phyloP scores from a whole-genome alignment of 2,329 filamentous ascomycete genomes.

The Penicillium sp. region DNA sequence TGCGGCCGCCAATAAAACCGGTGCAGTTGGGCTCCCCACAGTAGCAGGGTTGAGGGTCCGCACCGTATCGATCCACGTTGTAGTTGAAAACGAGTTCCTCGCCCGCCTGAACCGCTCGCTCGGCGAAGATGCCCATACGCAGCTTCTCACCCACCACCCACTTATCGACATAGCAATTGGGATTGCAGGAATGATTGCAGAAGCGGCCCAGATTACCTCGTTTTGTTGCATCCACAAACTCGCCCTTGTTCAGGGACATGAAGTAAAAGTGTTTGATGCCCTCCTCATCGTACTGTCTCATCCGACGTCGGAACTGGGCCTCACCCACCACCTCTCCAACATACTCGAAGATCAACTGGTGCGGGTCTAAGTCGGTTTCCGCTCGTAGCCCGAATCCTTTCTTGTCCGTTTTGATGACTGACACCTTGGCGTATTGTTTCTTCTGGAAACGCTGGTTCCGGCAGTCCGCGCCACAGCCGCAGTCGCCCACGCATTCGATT shows the following conservation, averaged over 20 bases:
- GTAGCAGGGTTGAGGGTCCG: conserved; percentile 94
- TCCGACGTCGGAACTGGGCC: conserved; percentile 77
- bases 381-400: conserved; percentile 91
- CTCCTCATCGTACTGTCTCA: conserved; percentile 89
- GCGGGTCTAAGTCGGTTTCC: conserved; percentile 66
- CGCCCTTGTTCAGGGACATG: conserved; percentile 94
- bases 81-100: conserved; percentile 99
- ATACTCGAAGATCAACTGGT: conserved; percentile 97
- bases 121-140: conserved; percentile 97
- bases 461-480: conserved; percentile 80
- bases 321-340: conserved; percentile 98
- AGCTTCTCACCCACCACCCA: conserved; percentile 97
- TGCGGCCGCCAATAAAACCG: conserved; percentile 95
- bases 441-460: conserved; percentile 94
- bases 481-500: conserved; percentile 87
- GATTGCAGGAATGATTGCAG: conserved; percentile 98
- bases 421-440: conserved; percentile 82
- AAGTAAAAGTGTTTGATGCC: conserved; percentile 99
- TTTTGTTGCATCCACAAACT: conserved; percentile 96
- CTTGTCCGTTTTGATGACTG: conserved; percentile 96
- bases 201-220: conserved; percentile 94
- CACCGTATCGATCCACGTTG: conserved; percentile 96
- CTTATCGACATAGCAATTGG: conserved; percentile 98
- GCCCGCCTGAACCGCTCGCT: conserved; percentile 74
- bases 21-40: conserved; percentile 92